phyloP scores from a whole-genome alignment of 192 early-diverging fungal genomes.

The Allomyces macrogynus region DNA sequence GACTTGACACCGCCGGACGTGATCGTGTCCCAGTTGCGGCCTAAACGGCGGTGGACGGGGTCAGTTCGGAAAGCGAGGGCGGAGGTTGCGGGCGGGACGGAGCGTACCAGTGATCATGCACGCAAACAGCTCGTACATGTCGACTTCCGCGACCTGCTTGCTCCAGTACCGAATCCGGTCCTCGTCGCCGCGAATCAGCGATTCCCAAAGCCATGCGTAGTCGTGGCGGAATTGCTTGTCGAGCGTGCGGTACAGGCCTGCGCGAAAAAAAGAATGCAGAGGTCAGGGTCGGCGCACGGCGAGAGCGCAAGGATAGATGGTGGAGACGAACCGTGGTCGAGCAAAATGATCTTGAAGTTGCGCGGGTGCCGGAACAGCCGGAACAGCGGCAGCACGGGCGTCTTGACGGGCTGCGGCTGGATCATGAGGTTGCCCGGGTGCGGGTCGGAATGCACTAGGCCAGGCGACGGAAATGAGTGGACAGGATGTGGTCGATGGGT shows the following conservation, averaged over 20 bases:
- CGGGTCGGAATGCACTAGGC: constrained; percentile 69
- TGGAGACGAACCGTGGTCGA: constrained; percentile 16
- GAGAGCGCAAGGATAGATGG: too few relatives aligned
- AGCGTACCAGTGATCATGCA: constrained; percentile 56
- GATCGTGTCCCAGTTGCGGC: neutral
- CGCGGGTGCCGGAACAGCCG: constrained; percentile 5
- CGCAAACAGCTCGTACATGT: constrained; percentile 67
- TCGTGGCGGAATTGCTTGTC: constrained; percentile 46
- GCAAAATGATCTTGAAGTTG: constrained; percentile 75
- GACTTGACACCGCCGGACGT: constrained; percentile 12
- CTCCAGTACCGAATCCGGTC: constrained; percentile 44
- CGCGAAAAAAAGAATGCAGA: constrained; percentile 8
- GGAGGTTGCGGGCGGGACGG: too few relatives aligned
- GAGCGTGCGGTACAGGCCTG: constrained; percentile 79
- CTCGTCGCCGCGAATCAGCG: constrained; percentile 59
- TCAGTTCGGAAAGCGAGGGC: constrained; percentile 12
- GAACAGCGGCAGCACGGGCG: constrained; percentile 5
- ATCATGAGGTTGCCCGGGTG: constrained; percentile 81
- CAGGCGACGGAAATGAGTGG: neutral
- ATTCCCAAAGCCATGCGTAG: constrained; percentile 76
- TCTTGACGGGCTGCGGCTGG: constrained; percentile 17
- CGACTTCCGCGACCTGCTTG: constrained; percentile 43
- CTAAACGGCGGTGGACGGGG: too few relatives aligned
- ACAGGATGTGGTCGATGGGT: constrained; percentile 19
- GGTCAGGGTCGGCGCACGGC: neutral